These are phyloP conservation scores for Exophiala phaeomuriformis DNA, from an alignment of 2,329 filamentous ascomycete species.

Conservation along the genomic window DNA sequence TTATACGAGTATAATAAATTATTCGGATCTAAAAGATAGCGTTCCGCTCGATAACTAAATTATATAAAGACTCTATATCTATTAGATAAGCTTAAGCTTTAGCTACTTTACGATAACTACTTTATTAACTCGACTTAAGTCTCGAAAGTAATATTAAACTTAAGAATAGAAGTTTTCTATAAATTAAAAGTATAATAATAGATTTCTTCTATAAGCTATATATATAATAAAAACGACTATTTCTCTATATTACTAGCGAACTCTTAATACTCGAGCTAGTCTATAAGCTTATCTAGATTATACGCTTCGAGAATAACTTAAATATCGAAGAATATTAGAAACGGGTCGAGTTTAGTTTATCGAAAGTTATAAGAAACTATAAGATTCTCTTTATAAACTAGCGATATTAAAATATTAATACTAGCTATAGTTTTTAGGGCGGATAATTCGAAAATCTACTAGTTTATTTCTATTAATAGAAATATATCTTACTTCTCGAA, in stretches of 20 bases:
- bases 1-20: too few species aligned
- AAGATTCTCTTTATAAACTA: slow-evolving; percentile 51
- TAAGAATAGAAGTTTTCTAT: slow-evolving; percentile 36
- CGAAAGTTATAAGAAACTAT: slow-evolving; percentile 37
- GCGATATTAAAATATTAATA: slow-evolving; percentile 34
- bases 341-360: slow-evolving; percentile 30
- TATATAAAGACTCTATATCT: too few species aligned
- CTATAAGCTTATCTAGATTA: slow-evolving; percentile 43
- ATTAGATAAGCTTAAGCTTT: not conserved
- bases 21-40: too few species aligned
- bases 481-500: not conserved
- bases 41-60: too few species aligned
- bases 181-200: slow-evolving; percentile 35
- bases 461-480: slow-evolving; percentile 10
- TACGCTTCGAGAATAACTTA: slow-evolving; percentile 1
- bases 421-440: slow-evolving; percentile 29
- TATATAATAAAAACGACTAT: slow-evolving; percentile 36
- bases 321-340: not conserved
- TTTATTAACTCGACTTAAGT: not conserved
- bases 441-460: not conserved
- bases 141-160: slow-evolving; percentile 31
- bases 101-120: not conserved
- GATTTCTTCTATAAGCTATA: slow-evolving; percentile 24
- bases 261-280: slow-evolving; percentile 33
- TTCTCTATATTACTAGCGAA: slow-evolving; percentile 30